Percentiles rank a stretch among this genome's conserved stretches.
These are phyloP conservation scores for Geotrichum siamense DNA, from an alignment of 1,139 yeast genomes.

Conservation along the genomic window DNA sequence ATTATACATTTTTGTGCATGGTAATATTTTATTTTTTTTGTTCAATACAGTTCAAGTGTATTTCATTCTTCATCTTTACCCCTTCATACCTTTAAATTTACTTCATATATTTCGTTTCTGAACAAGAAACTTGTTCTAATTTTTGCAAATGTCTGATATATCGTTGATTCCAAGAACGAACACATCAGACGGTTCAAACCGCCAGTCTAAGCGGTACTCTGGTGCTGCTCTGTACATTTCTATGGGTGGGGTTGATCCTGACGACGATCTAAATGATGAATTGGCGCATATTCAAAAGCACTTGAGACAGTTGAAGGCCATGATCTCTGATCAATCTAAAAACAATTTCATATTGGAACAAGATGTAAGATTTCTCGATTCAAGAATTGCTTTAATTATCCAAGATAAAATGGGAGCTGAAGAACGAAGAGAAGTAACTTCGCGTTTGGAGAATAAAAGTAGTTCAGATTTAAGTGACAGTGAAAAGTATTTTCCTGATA, in stretches of 20 bases:
- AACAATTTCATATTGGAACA: constrained; percentile 37
- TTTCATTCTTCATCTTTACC: too few species aligned
- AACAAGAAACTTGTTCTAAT: neutral
- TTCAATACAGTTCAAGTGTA: neutral
- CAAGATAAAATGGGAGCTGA: constrained; percentile 38
- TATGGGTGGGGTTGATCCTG: constrained; percentile 36
- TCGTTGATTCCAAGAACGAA: neutral
- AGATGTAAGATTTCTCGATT: constrained; percentile 38
- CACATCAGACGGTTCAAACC: constrained; percentile 21
- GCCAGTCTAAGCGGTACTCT: constrained; percentile 35
- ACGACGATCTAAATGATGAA: constrained; percentile 36
- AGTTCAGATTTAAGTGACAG: constrained; percentile 17
- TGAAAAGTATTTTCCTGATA: constrained; percentile 28
- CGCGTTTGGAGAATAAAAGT: constrained; percentile 27
- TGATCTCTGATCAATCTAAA: constrained; percentile 36
- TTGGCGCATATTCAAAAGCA: constrained; percentile 35
- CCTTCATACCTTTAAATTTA: too few species aligned
- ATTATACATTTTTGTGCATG: neutral
- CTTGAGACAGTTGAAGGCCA: constrained; percentile 33
- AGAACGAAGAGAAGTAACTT: constrained; percentile 36
- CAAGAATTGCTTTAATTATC: constrained; percentile 38
- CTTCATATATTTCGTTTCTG: neutral
- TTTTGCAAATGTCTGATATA: neutral
- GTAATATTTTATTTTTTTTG: neutral
- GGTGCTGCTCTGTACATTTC: constrained; percentile 37